Evolutionary conservation across 768 basidiomycete species (phyloP).

Genomic region (Panaeolus cyanescens): DNA sequence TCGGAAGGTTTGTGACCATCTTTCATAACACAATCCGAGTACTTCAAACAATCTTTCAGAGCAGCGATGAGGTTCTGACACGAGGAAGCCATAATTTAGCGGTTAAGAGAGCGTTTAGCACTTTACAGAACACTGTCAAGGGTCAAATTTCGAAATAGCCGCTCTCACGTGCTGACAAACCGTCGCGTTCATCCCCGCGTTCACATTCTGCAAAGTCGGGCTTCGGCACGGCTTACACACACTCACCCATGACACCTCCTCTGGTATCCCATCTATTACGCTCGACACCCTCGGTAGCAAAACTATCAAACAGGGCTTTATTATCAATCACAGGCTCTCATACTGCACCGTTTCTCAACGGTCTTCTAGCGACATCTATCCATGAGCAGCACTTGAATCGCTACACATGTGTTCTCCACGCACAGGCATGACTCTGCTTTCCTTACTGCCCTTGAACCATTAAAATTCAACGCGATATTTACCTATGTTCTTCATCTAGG

Average conservation of each 20-base stretch:
- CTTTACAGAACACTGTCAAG: not conserved
- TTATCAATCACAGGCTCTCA: conserved; percentile 82
- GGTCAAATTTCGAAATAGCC: not conserved
- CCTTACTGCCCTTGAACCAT: conserved; percentile 9
- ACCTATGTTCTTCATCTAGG: conserved; percentile 47
- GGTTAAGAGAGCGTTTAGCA: not conserved
- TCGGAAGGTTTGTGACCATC: conserved; percentile 80
- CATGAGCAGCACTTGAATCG: conserved; percentile 39
- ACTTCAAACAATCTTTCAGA: conserved; percentile 82
- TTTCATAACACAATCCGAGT: conserved; percentile 86
- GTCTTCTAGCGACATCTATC: conserved; percentile 60
- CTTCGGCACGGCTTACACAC: conserved; percentile 1
- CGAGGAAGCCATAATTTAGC: conserved; percentile 68
- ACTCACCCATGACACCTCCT: conserved; percentile 37
- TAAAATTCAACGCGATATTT: conserved; percentile 6
- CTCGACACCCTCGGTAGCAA: conserved; percentile 56
- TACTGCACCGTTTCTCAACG: conserved; percentile 80
- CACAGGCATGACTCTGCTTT: conserved; percentile 57
- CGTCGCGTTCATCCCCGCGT: conserved; percentile 4
- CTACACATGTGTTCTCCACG: conserved; percentile 76
- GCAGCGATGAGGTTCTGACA: conserved; percentile 77
- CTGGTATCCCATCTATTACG: conserved; percentile 42
- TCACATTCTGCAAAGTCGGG: not conserved
- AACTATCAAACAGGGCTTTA: conserved; percentile 63
- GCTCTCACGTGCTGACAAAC: conserved; percentile 5